Evolutionary conservation across 2,329 filamentous ascomycete genomes (phyloP), one percentile per base, ranked within the genome.

Genomic region (Ophiosphaerella korrae): DNA sequence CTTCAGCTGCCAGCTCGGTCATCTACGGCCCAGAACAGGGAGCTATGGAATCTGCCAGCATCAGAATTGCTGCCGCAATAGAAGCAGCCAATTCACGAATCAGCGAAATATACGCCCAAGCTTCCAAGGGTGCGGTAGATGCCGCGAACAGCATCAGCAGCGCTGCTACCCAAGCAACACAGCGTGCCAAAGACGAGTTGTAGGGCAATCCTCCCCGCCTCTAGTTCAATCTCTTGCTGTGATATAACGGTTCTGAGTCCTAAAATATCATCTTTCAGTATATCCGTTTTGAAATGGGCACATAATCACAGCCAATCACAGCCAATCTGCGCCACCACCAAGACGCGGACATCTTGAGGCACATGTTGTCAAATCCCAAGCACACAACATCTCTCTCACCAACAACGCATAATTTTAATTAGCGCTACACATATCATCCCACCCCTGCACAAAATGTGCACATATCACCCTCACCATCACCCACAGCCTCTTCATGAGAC

Each of bases 141-240:
- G 73, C 75, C 42, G 78, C 77, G 4, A 81, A 77, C 57, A 77
- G 70, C 52, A 75, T 80, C 12, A 58, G 60, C 35, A 70, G 64
- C 45, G 68, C 60, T 21, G 70, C 62, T 12, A 57, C 65, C 9
- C 64, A 73, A 36, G 78, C 74, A 11, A 79, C 79, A 1, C 71
- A 72, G 45, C 73, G 70, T 44, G 74, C 77, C 21, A 82, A 79
- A 64, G 82, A 83, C 64, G 81, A 84, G 71, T 74, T 84, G 72
- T 83, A 64, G 46, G 56, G 39, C 32, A 16, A 16, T 14, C 8
- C 13, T 37, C 16, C 3, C 26, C 26, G 26, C 26, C 26, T 29
- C 3, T 6, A 29, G 11, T 29, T 11, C 26, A 29, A 11, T 29
- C 26, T 11, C 26, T 7, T 7, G 11, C 26, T 7, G 26, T 29